A percentile compares a stretch with the other conserved stretches of the same genome.
phyloP scores from a whole-genome alignment of 2,329 filamentous ascomycete genomes.

The Colletotrichum lindemuthianum region DNA sequence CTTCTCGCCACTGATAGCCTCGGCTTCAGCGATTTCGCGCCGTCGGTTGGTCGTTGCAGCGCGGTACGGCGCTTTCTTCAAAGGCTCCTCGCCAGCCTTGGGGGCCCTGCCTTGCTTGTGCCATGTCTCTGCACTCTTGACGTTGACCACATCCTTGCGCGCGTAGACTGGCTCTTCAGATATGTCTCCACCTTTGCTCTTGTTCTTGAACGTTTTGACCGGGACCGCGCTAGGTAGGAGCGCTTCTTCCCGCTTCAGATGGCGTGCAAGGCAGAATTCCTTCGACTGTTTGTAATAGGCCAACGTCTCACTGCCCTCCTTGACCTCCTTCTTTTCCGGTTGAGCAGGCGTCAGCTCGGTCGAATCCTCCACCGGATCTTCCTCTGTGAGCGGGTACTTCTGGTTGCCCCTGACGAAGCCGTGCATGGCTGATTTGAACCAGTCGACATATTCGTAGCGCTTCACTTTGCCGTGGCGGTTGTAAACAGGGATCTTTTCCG shows the following conservation, averaged over 20 bases:
- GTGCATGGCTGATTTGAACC: conserved; percentile 85
- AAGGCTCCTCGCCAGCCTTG: conserved; percentile 73
- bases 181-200: conserved; percentile 76
- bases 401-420: conserved; percentile 69
- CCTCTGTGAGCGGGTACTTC: conserved; percentile 68
- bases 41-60: conserved; percentile 89
- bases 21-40: conserved; percentile 87
- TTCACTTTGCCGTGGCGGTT: conserved; percentile 81
- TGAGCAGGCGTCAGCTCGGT: conserved; percentile 79
- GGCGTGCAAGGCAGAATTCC: conserved; percentile 85
- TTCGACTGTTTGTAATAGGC: conserved; percentile 89
- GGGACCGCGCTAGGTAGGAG: conserved; percentile 74
- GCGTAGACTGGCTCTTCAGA: conserved; percentile 84
- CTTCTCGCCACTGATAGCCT: conserved; percentile 83
- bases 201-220: conserved; percentile 78
- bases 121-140: conserved; percentile 95
- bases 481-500: conserved; percentile 84
- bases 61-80: conserved; percentile 90
- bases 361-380: conserved; percentile 82
- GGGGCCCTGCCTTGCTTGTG: conserved; percentile 93
- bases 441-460: conserved; percentile 82
- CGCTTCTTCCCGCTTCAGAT: conserved; percentile 92
- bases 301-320: conserved; percentile 82
- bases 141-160: conserved; percentile 81
- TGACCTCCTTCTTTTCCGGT: conserved; percentile 76